A percentile compares a stretch with the other conserved stretches of the same genome.
phyloP scores from a whole-genome alignment of 139 green algal species.

The Microglena sp. region DNA sequence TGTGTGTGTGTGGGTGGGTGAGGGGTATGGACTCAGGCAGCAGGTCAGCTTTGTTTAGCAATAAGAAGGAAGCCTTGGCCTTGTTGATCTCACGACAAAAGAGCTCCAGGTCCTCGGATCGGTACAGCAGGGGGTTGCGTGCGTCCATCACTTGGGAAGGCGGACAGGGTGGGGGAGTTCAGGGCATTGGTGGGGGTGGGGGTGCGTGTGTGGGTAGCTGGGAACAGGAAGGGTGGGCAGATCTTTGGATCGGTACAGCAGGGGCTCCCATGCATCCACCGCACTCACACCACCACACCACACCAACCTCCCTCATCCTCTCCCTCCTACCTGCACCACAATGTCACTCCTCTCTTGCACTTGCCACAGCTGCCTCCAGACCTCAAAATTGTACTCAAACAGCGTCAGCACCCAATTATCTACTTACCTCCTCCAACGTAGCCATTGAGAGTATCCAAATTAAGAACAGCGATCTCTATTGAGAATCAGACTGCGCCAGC shows the following conservation, averaged over 20 bases:
- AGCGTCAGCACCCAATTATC: conserved; percentile 85
- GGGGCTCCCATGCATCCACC: conserved; percentile 86
- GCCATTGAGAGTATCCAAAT: conserved; percentile 70
- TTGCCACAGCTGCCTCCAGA: conserved; percentile 98
- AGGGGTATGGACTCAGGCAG: conserved; percentile 52
- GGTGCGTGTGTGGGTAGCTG: neutral
- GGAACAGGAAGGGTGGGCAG: neutral
- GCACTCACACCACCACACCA: no score
- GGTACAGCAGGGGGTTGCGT: conserved; percentile 89
- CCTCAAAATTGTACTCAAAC: conserved; percentile 99
- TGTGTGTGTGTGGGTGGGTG: no score
- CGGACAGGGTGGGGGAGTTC: neutral
- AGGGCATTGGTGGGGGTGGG: neutral
- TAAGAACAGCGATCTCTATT: conserved; percentile 64
- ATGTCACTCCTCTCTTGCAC: conserved; percentile 92
- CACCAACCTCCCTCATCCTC: no score
- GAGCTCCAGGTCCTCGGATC: conserved; percentile 67
- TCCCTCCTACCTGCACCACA: conserved; percentile 75
- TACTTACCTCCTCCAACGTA: conserved; percentile 77
- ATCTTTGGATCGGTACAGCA: conserved; percentile 37
- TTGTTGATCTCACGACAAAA: conserved; percentile 60
- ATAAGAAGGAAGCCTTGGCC: conserved; percentile 64
- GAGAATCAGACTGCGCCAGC: no score
- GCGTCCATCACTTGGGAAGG: conserved; percentile 81
- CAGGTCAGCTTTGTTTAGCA: conserved; percentile 98